These are phyloP conservation scores for Papilionanthe hybrid DNA, from an alignment of 116 monocot species.

Conservation along the genomic window DNA sequence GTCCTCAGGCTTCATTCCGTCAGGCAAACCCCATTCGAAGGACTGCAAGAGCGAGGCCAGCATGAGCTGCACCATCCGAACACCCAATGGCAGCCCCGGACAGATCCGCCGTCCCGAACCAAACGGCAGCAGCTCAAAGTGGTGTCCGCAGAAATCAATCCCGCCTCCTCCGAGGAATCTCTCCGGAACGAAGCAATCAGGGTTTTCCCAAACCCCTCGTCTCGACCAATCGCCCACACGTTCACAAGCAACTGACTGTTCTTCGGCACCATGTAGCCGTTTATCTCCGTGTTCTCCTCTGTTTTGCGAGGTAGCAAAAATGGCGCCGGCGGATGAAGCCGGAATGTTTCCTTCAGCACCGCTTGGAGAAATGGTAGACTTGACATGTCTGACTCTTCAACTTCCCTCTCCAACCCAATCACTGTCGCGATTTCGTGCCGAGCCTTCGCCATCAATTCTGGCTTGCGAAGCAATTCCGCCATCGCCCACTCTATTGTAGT, in stretches of 20 bases:
- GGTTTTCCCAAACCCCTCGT: conserved; percentile 10
- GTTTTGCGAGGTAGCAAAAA: conserved; percentile 24
- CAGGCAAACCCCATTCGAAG: conserved; percentile 23
- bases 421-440: conserved; percentile 10
- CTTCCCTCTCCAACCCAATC: background rate
- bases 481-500: conserved; percentile 40
- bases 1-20: background rate
- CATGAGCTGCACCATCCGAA: conserved; percentile 19
- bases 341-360: conserved; percentile 24
- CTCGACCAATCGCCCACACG: conserved; percentile 30
- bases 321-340: conserved; percentile 30
- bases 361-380: conserved; percentile 23
- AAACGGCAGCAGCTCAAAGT: conserved; percentile 23
- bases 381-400: conserved; percentile 17
- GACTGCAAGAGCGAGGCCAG: conserved; percentile 18
- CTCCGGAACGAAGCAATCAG: conserved; percentile 29
- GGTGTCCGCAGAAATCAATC: conserved; percentile 2
- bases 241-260: conserved; percentile 14
- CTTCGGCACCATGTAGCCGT: conserved; percentile 9
- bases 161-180: conserved; percentile 9
- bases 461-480: conserved; percentile 35
- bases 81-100: conserved; percentile 22
- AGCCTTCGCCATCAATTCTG: conserved; percentile 15
- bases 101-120: conserved; percentile 19
- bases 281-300: background rate